phyloP scores from a whole-genome alignment of 768 basidiomycete genomes.

The Albatrellus ellisii region DNA sequence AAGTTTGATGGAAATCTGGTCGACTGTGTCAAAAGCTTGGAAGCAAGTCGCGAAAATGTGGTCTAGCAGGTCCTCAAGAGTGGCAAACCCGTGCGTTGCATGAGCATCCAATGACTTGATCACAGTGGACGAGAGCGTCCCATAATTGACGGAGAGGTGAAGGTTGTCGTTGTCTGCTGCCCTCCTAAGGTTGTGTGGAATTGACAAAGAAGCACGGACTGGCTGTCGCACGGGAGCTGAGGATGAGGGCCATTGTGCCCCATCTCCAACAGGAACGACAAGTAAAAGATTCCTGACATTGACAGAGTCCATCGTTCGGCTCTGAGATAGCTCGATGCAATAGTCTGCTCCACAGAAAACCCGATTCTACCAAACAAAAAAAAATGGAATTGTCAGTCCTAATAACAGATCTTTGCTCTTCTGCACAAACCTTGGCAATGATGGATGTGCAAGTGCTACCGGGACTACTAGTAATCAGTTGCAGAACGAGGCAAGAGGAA shows the following conservation, averaged over 20 bases:
- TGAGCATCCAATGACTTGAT: slow-evolving; percentile 15
- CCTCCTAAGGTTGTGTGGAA: slow-evolving; percentile 34
- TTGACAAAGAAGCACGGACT: slow-evolving; percentile 35
- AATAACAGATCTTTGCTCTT: too few species aligned
- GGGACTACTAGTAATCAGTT: too few species aligned
- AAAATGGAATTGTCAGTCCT: too few species aligned
- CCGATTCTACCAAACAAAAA: too few species aligned
- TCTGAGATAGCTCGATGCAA: too few species aligned
- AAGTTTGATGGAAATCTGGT: slow-evolving; percentile 30
- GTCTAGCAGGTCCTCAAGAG: slow-evolving; percentile 34
- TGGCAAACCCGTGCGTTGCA: slow-evolving; percentile 19
- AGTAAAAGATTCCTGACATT: slow-evolving; percentile 36
- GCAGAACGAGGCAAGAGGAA: too few species aligned
- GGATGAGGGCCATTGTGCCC: slow-evolving; percentile 33
- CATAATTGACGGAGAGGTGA: slow-evolving; percentile 52
- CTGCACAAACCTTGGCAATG: too few species aligned
- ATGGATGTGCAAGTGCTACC: too few species aligned
- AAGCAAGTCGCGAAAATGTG: slow-evolving; percentile 28
- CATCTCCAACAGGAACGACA: slow-evolving; percentile 25
- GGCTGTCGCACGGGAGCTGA: slow-evolving; percentile 31
- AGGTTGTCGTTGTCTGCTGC: slow-evolving; percentile 44
- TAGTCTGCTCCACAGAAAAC: too few species aligned
- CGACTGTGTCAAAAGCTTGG: slow-evolving; percentile 19
- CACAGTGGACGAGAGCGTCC: slow-evolving; percentile 26
- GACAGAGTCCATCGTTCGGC: slow-evolving; percentile 22